Evolutionary conservation across 2,329 filamentous ascomycete genomes (phyloP).

Genomic region (Bipolaris victoriae): DNA sequence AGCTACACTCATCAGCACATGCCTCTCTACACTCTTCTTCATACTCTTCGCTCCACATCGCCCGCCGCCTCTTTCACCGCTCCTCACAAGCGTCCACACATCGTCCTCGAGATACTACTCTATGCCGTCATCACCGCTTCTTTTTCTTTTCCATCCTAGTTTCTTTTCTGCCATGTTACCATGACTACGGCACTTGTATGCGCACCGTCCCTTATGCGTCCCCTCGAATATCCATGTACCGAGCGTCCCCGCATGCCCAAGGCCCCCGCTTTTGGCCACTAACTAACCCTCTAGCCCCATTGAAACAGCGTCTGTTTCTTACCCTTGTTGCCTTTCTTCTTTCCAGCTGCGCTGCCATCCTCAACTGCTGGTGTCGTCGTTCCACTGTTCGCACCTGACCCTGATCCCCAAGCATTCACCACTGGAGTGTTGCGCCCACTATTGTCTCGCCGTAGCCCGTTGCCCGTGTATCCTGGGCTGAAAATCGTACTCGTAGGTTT

Average conservation of each 20-base stretch:
- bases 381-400: conserved; percentile 36
- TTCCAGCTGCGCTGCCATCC: conserved; percentile 37
- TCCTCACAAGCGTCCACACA: not conserved
- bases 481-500: conserved; percentile 67
- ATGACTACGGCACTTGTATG: not conserved
- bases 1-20: no score
- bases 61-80: no score
- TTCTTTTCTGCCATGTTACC: not conserved
- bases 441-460: conserved; percentile 53
- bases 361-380: conserved; percentile 32
- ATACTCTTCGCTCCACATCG: no score
- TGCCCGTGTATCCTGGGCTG: conserved; percentile 57
- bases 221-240: not conserved
- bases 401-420: conserved; percentile 50
- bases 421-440: conserved; percentile 48
- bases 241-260: not conserved
- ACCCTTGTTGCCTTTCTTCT: conserved; percentile 57
- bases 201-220: not conserved
- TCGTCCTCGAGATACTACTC: not conserved
- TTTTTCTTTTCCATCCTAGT: not conserved
- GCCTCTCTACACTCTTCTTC: no score
- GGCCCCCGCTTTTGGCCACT: not conserved
- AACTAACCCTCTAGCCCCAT: conserved; percentile 48
- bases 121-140: not conserved
- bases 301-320: conserved; percentile 60